Evolutionary conservation across 257 asterid genomes (phyloP), one percentile per base, ranked within the genome.

Genomic region (Nicotiana obtusifolia): DNA sequence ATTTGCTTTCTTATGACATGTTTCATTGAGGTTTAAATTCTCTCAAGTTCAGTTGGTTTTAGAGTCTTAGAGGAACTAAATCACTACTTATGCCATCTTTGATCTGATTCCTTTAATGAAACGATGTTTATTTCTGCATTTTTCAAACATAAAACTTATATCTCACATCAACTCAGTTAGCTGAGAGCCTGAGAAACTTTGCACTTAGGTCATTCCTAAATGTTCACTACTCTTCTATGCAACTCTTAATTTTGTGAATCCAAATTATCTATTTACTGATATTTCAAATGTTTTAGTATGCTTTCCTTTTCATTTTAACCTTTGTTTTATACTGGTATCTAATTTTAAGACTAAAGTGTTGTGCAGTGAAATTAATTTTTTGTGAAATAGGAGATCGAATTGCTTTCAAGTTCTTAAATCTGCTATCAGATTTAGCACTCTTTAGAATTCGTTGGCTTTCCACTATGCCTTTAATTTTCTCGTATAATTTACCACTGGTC

Each of bases 1-100:
- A 31, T 19, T 56, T 56, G 7, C 33, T 7, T 64, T 64, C n/a
- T 30, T 61, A 1, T 62, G 75, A 6, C 57, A 66, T 80, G 14
- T 78, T 22, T 52, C 24, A 7, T 41, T 47, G 15, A 47, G 78
- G 37, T 47, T 73, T 73, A 73, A 31, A 73, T 73, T 47, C 24
- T 73, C 62, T 24, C 79, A 47, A 49, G 24, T 7, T 73, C 24
- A 47, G 62, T 73, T 73, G 79, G 79, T 37, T 22, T 44, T 47
- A 49, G 79, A 47, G 79, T 73, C 79, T 73, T 22, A 57, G 79
- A 71, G 78, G 60, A 47, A 73, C 22, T 73, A 47, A 47, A 2
- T 11, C 19, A 7, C 19, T 47, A 62, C 61, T 73, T 24, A 24
- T 28, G 41, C 24, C 79, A 73, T 47, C 49, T 73, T 22, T 44